Percentiles rank a stretch among this genome's conserved stretches.
phyloP scores from a whole-genome alignment of 1,284 basidiomycete genomes.

The Gomphus sp. region DNA sequence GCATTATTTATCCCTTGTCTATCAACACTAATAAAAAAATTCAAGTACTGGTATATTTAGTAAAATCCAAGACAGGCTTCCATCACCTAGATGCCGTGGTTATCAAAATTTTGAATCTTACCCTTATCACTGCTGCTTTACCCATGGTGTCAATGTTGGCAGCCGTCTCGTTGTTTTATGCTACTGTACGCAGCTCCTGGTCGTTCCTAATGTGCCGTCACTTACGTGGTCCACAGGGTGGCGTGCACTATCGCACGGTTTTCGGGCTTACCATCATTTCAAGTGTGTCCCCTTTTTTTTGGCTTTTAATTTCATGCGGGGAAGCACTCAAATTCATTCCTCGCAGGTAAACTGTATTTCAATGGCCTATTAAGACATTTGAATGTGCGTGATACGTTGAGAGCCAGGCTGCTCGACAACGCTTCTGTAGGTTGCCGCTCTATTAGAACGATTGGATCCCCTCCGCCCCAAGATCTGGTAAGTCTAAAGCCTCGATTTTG shows the following conservation, averaged over 20 bases:
- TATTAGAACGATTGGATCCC: not conserved
- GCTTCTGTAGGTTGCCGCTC: not conserved
- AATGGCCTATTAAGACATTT: not conserved
- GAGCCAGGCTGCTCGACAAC: not conserved
- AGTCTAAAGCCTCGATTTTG: not conserved
- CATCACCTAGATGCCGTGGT: not conserved
- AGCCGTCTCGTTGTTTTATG: not conserved
- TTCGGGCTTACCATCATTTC: not conserved
- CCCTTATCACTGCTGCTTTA: not conserved
- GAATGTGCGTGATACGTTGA: not conserved
- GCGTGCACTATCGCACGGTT: not conserved
- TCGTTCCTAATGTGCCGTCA: not conserved
- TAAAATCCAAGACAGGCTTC: not conserved
- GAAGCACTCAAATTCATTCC: not conserved
- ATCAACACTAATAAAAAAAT: not conserved
- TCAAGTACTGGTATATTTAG: not conserved
- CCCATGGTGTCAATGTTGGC: slow-evolving; percentile 1
- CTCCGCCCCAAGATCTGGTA: not conserved
- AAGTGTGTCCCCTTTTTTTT: not conserved
- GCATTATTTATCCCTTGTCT: no score
- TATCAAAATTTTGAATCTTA: not conserved
- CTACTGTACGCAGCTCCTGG: not conserved
- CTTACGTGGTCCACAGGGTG: not conserved
- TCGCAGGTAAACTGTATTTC: not conserved
- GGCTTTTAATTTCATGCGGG: not conserved